phyloP scores from a whole-genome alignment of 225 moss, liverwort and hornwort species.

The Marchantia paleacea region DNA sequence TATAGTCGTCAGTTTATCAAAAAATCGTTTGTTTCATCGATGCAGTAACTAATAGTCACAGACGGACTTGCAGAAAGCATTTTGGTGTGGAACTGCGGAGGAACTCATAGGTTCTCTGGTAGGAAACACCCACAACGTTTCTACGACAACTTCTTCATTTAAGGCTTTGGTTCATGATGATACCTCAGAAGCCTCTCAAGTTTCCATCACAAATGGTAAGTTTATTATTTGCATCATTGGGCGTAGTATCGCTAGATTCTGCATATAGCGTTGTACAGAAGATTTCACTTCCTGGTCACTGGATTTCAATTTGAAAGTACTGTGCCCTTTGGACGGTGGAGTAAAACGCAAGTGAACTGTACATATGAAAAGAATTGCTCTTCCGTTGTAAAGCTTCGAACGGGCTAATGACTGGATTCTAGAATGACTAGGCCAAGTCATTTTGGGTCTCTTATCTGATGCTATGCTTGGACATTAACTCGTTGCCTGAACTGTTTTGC shows the following conservation, averaged over 20 bases:
- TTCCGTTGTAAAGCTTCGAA: no score
- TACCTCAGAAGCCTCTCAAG: neutral
- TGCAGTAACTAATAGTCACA: neutral
- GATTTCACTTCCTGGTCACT: no score
- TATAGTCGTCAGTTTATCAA: neutral
- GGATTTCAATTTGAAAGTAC: no score
- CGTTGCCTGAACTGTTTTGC: neutral
- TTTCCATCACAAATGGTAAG: neutral
- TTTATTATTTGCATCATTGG: neutral
- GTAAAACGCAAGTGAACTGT: no score
- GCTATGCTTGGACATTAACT: neutral
- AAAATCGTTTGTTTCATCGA: neutral
- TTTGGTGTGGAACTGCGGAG: neutral
- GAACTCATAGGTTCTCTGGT: neutral
- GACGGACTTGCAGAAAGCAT: neutral
- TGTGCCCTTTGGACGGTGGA: no score
- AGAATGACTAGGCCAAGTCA: no score
- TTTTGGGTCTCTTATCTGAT: no score
- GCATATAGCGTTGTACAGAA: no score
- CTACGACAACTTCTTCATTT: neutral
- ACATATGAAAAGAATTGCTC: no score
- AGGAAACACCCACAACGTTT: neutral
- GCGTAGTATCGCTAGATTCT: no score
- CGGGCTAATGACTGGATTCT: no score
- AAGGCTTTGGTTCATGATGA: neutral